Evolutionary conservation across 2,329 filamentous ascomycete species (phyloP).

Genomic region (Colletotrichum sp.): DNA sequence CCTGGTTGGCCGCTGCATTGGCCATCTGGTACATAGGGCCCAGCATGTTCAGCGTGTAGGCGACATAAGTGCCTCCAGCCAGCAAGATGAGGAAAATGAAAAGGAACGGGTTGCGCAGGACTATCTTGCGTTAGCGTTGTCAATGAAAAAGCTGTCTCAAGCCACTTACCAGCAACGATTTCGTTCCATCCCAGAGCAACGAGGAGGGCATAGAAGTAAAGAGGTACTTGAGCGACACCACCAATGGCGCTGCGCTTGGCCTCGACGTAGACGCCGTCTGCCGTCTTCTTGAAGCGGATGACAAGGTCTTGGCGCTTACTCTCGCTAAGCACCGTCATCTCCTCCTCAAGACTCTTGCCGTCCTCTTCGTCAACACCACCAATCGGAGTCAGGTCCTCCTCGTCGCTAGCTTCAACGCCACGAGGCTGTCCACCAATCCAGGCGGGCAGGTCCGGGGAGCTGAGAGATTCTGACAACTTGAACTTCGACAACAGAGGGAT

Average conservation of each 20-base stretch:
- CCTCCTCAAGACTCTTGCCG: conserved; percentile 92
- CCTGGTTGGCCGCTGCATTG: conserved; percentile 86
- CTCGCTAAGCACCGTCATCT: conserved; percentile 94
- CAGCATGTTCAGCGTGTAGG: conserved; percentile 92
- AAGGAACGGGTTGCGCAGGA: conserved; percentile 91
- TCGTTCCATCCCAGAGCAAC: conserved; percentile 98
- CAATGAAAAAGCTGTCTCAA: not conserved
- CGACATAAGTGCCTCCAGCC: conserved; percentile 81
- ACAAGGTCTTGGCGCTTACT: conserved; percentile 89
- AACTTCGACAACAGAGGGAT: conserved; percentile 91
- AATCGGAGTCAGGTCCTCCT: conserved; percentile 88
- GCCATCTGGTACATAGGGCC: conserved; percentile 96
- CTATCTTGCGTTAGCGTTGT: conserved; percentile 50
- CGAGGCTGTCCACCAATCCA: conserved; percentile 84
- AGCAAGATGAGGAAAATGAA: conserved; percentile 86
- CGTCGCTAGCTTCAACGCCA: conserved; percentile 79
- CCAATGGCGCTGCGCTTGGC: conserved; percentile 97
- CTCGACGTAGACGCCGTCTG: conserved; percentile 96
- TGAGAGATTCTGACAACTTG: conserved; percentile 74
- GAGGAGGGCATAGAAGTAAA: conserved; percentile 92
- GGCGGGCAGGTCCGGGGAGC: conserved; percentile 79
- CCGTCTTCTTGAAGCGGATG: conserved; percentile 96
- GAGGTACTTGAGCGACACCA: conserved; percentile 88
- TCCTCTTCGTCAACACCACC: conserved; percentile 95
- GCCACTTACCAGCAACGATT: conserved; percentile 83